phyloP scores from a whole-genome alignment of 805 yeast genomes.

The Monosporozyma aquatica region DNA sequence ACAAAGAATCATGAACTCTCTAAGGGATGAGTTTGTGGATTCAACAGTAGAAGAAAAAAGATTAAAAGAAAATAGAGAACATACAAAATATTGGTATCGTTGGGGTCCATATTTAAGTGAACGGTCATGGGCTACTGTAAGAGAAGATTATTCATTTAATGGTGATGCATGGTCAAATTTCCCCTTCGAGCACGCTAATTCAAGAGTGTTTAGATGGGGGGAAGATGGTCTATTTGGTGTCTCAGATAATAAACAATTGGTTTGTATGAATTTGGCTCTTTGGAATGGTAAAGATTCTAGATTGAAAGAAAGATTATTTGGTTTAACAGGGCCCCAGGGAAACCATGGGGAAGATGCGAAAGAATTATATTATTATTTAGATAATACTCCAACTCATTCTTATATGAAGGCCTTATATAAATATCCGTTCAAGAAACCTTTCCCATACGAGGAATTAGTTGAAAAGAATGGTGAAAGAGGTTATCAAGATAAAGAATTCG shows the following conservation, averaged over 20 bases:
- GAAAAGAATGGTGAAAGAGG: slow-evolving; percentile 58
- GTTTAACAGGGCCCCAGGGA: slow-evolving; percentile 87
- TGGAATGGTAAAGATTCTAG: slow-evolving; percentile 88
- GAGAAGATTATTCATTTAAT: slow-evolving; percentile 77
- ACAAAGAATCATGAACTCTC: slow-evolving; percentile 15
- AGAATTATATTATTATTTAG: slow-evolving; percentile 75
- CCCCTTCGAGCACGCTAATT: slow-evolving; percentile 74
- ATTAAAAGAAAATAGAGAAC: slow-evolving; percentile 29
- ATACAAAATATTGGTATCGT: slow-evolving; percentile 58
- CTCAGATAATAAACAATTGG: slow-evolving; percentile 69
- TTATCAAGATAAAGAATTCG: slow-evolving; percentile 66
- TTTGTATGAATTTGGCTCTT: slow-evolving; percentile 69
- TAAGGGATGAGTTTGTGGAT: slow-evolving; percentile 18
- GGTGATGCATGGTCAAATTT: slow-evolving; percentile 92
- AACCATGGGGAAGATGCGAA: slow-evolving; percentile 96
- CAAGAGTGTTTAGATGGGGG: slow-evolving; percentile 87
- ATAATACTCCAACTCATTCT: slow-evolving; percentile 87
- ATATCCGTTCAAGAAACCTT: slow-evolving; percentile 71
- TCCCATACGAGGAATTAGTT: slow-evolving; percentile 71
- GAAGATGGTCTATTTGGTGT: slow-evolving; percentile 93
- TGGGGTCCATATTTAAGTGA: slow-evolving; percentile 93
- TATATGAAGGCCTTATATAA: slow-evolving; percentile 87
- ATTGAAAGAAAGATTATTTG: slow-evolving; percentile 78
- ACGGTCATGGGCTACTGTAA: slow-evolving; percentile 77
- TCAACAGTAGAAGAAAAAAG: slow-evolving; percentile 31